Percentiles rank a stretch among this genome's conserved stretches.
Conservation (phyloP, 2,329 filamentous ascomycete genomes). For the Alternaria metachromatica region DNA sequence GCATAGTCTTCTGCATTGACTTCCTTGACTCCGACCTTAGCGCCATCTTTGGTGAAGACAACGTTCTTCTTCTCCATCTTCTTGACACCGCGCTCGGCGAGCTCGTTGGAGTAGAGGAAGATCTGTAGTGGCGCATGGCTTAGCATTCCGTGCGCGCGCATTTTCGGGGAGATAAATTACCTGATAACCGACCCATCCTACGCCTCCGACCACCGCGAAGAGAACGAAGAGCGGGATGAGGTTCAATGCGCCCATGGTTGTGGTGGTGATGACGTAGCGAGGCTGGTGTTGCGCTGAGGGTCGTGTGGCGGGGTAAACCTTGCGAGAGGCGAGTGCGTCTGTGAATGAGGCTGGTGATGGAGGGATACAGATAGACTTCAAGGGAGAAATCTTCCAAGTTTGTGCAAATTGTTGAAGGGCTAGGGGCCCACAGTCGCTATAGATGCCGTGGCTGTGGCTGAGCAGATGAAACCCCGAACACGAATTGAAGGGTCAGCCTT, state of each 20-base stretch:
- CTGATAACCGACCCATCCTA: slow-evolving; percentile 73
- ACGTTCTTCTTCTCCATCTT: slow-evolving; percentile 79
- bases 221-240: slow-evolving; percentile 72
- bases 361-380: background rate
- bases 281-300: background rate
- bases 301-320: slow-evolving; percentile 5
- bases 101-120: slow-evolving; percentile 71
- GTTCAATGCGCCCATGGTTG: slow-evolving; percentile 53
- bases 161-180: slow-evolving; percentile 25
- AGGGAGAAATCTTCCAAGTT: background rate
- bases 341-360: background rate
- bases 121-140: slow-evolving; percentile 50
- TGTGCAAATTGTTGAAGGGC: slow-evolving; percentile 6
- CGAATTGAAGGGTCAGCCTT: slow-evolving; percentile 8
- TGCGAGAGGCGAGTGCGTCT: background rate
- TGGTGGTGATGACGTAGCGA: slow-evolving; percentile 13
- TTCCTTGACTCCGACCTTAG: slow-evolving; percentile 74
- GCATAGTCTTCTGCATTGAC: slow-evolving; percentile 73
- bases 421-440: slow-evolving; percentile 3
- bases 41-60: slow-evolving; percentile 75
- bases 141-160: slow-evolving; percentile 3
- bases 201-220: slow-evolving; percentile 62
- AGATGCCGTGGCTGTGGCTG: slow-evolving; percentile 17
- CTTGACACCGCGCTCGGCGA: slow-evolving; percentile 69
- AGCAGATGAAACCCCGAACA: slow-evolving; percentile 20